A percentile compares a stretch with the other conserved stretches of the same genome.
Conservation (phyloP, 2,329 filamentous ascomycete genomes). For the Hymenoscyphus repandus region DNA sequence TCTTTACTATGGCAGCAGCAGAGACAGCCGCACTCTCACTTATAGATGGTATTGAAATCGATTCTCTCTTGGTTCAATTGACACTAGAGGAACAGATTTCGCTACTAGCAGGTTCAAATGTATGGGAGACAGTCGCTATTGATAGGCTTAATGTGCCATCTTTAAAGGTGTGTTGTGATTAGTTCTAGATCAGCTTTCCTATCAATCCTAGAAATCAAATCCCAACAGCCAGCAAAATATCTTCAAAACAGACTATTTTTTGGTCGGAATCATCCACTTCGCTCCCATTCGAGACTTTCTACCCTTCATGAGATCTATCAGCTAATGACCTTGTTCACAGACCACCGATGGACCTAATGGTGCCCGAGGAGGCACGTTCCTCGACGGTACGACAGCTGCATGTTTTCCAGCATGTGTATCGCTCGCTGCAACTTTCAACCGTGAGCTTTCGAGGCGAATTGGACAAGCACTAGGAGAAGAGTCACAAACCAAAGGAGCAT, state of each 20-base stretch:
- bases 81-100: slow-evolving; percentile 31
- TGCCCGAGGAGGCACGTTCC: slow-evolving; percentile 26
- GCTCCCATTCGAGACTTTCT: neutral
- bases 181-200: too few species aligned
- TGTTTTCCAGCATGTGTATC: slow-evolving; percentile 28
- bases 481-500: slow-evolving; percentile 27
- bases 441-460: slow-evolving; percentile 23
- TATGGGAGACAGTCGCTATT: slow-evolving; percentile 27
- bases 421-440: slow-evolving; percentile 30
- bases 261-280: too few species aligned
- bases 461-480: slow-evolving; percentile 27
- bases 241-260: too few species aligned
- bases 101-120: slow-evolving; percentile 26
- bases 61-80: slow-evolving; percentile 18
- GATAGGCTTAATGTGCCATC: slow-evolving; percentile 26
- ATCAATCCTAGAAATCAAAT: too few species aligned
- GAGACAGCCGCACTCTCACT: too few species aligned
- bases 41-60: slow-evolving; percentile 5
- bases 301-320: too few species aligned
- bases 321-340: too few species aligned
- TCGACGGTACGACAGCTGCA: slow-evolving; percentile 27
- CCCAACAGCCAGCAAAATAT: too few species aligned
- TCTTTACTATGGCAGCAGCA: too few species aligned
- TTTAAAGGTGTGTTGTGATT: slow-evolving; percentile 29
- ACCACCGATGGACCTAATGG: slow-evolving; percentile 30